Evolutionary conservation across 2,329 filamentous ascomycete genomes (phyloP).

Genomic region (Blastomyces silverae): DNA sequence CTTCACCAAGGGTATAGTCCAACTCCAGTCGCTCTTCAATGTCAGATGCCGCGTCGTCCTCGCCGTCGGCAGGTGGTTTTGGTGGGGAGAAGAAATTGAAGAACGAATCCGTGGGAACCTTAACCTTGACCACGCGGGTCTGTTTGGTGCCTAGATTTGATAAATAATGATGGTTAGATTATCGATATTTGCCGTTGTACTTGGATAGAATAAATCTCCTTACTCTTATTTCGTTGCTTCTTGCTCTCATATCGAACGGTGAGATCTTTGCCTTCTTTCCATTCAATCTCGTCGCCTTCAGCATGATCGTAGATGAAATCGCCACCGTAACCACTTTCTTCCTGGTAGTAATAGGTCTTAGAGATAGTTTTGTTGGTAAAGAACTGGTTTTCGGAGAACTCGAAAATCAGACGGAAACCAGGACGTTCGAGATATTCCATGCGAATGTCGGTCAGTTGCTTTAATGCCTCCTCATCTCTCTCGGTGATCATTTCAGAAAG

Average conservation of each 20-base stretch:
- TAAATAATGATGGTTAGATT: neutral
- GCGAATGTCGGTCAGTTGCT: constrained; percentile 82
- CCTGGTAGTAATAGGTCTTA: constrained; percentile 99
- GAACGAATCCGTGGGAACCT: constrained; percentile 96
- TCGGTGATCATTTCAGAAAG: constrained; percentile 98
- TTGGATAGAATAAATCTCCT: constrained; percentile 30
- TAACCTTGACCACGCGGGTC: constrained; percentile 98
- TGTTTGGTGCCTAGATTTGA: constrained; percentile 79
- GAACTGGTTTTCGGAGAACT: constrained; percentile 90
- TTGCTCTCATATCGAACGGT: constrained; percentile 96
- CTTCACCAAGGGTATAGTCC: constrained; percentile 97
- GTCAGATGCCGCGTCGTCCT: constrained; percentile 70
- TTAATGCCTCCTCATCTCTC: constrained; percentile 87
- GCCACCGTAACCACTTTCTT: constrained; percentile 95
- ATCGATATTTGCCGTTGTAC: neutral
- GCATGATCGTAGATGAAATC: constrained; percentile 99
- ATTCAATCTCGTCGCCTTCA: constrained; percentile 95
- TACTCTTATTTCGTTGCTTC: constrained; percentile 99
- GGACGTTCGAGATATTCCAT: constrained; percentile 99
- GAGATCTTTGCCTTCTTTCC: constrained; percentile 87
- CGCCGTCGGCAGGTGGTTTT: constrained; percentile 66
- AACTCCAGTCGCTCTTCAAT: constrained; percentile 97
- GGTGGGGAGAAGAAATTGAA: constrained; percentile 99
- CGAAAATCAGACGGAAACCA: constrained; percentile 96
- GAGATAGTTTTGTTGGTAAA: constrained; percentile 96